A percentile compares a stretch with the other conserved stretches of the same genome.
Evolutionary conservation across 108 stramenopile genomes (phyloP).

Genomic region (Pelagomonas calceolata): DNA sequence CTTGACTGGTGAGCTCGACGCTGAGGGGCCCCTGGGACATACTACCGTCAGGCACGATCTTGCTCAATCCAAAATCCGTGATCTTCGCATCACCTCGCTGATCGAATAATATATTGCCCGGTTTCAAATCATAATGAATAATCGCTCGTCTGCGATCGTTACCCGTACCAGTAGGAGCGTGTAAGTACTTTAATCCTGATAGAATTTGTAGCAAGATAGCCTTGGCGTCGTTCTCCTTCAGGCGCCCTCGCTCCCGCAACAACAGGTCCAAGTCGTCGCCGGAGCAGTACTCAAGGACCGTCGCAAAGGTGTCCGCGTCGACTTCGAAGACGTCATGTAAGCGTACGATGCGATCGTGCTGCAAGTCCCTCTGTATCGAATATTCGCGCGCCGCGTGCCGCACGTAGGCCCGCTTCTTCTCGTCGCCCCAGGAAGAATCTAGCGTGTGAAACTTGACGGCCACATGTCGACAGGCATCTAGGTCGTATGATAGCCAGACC

Average conservation of each 20-base stretch:
- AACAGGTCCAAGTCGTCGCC: constrained; percentile 82
- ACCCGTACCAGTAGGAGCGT: constrained; percentile 48
- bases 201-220: constrained; percentile 85
- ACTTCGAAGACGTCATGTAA: constrained; percentile 97
- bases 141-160: constrained; percentile 74
- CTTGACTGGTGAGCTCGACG: constrained; percentile 97
- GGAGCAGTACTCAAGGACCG: constrained; percentile 87
- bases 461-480: constrained; percentile 63
- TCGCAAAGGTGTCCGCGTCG: constrained; percentile 87
- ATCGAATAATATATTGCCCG: constrained; percentile 90
- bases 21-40: constrained; percentile 16
- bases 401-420: constrained; percentile 86
- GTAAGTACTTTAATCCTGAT: constrained; percentile 83
- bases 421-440: constrained; percentile 83
- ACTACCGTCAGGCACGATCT: constrained; percentile 20
- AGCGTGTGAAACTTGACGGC: constrained; percentile 98
- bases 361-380: constrained; percentile 84
- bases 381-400: constrained; percentile 96
- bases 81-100: constrained; percentile 88
- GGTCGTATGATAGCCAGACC: constrained; percentile 92
- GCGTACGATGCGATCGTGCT: constrained; percentile 91
- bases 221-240: constrained; percentile 82
- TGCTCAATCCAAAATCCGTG: constrained; percentile 94
- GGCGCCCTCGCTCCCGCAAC: constrained; percentile 59
- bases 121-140: constrained; percentile 98